phyloP scores from a whole-genome alignment of 495 filamentous ascomycete species.

The Neurospora sp. region DNA sequence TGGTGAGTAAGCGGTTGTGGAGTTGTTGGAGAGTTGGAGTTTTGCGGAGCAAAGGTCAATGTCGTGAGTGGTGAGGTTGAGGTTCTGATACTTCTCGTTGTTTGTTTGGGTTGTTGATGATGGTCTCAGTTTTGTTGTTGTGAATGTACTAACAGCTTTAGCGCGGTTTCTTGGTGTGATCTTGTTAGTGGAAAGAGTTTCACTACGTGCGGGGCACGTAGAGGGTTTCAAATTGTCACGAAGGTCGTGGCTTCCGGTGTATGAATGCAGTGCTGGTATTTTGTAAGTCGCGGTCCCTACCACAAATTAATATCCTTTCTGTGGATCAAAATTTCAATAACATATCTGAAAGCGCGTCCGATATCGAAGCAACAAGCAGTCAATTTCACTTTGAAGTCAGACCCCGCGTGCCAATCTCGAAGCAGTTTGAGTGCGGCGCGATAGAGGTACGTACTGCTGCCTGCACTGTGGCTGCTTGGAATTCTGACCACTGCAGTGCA shows the following conservation, averaged over 20 bases:
- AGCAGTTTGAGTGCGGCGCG: not conserved
- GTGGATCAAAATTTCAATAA: too few species aligned
- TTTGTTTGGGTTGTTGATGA: not conserved
- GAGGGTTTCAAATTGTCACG: not conserved
- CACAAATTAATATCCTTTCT: too few species aligned
- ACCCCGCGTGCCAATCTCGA: not conserved
- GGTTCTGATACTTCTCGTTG: not conserved
- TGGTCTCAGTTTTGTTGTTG: not conserved
- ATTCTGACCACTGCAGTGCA: not conserved
- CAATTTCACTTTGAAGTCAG: not conserved
- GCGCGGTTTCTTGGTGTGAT: not conserved
- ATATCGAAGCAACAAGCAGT: not conserved
- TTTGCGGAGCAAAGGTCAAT: not conserved
- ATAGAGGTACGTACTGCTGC: not conserved
- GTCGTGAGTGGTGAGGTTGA: not conserved
- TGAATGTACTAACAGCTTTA: not conserved
- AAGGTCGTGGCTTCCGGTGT: not conserved
- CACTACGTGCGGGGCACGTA: not conserved
- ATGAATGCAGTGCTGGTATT: not conserved
- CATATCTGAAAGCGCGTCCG: not conserved
- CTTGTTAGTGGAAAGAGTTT: not conserved
- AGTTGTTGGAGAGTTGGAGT: not conserved
- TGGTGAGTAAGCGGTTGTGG: not conserved
- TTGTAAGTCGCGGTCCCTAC: not conserved
- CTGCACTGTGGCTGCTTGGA: not conserved